Evolutionary conservation across 108 stramenopile genomes (phyloP).

Genomic region (Nitzschia sp.): DNA sequence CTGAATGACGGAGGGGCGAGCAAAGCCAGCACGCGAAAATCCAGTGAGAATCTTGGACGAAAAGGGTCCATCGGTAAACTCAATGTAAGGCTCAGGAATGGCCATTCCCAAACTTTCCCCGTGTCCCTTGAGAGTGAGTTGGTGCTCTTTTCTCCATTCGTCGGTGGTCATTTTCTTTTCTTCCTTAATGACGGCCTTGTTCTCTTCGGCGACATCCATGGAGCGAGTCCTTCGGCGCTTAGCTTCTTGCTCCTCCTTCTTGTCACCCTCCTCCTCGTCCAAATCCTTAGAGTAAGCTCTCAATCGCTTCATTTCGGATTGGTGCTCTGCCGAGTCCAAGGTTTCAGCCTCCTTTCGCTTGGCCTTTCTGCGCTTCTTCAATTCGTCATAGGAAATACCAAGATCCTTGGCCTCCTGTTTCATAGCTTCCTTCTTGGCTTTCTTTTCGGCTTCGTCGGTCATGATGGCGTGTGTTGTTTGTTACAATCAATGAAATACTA

Average conservation of each 20-base stretch:
- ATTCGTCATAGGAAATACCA: slow-evolving; percentile 71
- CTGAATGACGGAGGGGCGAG: slow-evolving; percentile 81
- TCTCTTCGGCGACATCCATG: slow-evolving; percentile 82
- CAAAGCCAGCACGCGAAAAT: slow-evolving; percentile 81
- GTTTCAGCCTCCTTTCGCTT: slow-evolving; percentile 59
- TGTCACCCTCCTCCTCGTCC: slow-evolving; percentile 31
- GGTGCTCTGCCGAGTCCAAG: slow-evolving; percentile 52
- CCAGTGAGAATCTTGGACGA: slow-evolving; percentile 53
- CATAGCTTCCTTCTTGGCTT: slow-evolving; percentile 67
- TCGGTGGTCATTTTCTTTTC: slow-evolving; percentile 56
- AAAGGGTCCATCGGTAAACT: slow-evolving; percentile 82
- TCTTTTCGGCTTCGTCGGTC: slow-evolving; percentile 42
- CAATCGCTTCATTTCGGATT: slow-evolving; percentile 75
- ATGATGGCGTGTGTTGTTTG: too few relatives aligned
- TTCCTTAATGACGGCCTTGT: slow-evolving; percentile 34
- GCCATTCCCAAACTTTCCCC: slow-evolving; percentile 34
- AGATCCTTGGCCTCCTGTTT: slow-evolving; percentile 68
- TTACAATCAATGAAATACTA: too few relatives aligned
- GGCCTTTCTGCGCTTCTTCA: slow-evolving; percentile 52
- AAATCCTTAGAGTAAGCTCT: slow-evolving; percentile 72
- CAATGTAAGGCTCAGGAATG: slow-evolving; percentile 65
- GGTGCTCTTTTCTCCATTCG: slow-evolving; percentile 79
- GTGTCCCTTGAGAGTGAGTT: slow-evolving; percentile 69
- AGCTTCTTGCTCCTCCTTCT: slow-evolving; percentile 15
- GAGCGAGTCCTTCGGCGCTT: slow-evolving; percentile 74